These are phyloP conservation scores for Lipomyces starkeyi DNA, from an alignment of 805 yeast genomes.

Conservation along the genomic window DNA sequence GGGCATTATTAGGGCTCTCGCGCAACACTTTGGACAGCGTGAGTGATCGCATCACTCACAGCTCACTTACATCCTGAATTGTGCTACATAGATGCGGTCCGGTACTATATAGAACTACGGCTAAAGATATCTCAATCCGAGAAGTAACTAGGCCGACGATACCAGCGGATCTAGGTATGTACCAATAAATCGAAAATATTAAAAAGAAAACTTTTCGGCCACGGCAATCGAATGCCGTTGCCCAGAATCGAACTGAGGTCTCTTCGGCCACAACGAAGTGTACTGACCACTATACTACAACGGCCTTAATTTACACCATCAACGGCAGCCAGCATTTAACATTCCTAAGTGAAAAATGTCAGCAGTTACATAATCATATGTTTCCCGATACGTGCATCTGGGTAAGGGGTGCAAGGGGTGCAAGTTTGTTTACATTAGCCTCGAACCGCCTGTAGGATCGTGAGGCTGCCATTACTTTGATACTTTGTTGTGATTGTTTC, in stretches of 20 bases:
- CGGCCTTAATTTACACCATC: slow-evolving; percentile 22
- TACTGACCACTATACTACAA: slow-evolving; percentile 63
- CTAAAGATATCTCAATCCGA: too few relatives aligned
- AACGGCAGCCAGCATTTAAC: neutral
- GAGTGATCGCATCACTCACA: too few relatives aligned
- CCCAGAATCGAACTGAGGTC: slow-evolving; percentile 72
- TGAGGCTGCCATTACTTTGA: neutral
- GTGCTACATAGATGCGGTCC: too few relatives aligned
- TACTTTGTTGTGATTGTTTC: neutral
- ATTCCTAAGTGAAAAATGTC: neutral
- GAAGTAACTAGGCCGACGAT: too few relatives aligned
- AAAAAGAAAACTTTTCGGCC: neutral
- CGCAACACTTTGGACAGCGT: too few relatives aligned
- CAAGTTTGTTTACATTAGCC: slow-evolving; percentile 9
- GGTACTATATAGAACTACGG: too few relatives aligned
- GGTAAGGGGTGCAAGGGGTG: slow-evolving; percentile 3
- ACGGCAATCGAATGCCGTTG: slow-evolving; percentile 52
- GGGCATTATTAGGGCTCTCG: too few relatives aligned
- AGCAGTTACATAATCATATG: neutral
- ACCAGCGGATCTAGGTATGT: too few relatives aligned
- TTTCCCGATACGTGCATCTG: too few relatives aligned
- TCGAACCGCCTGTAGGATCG: neutral
- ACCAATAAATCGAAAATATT: neutral
- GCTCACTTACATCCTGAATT: too few relatives aligned
- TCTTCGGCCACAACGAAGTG: slow-evolving; percentile 67